Conservation (phyloP, 352 stramenopile species). For the Pythium brachiatum region DNA sequence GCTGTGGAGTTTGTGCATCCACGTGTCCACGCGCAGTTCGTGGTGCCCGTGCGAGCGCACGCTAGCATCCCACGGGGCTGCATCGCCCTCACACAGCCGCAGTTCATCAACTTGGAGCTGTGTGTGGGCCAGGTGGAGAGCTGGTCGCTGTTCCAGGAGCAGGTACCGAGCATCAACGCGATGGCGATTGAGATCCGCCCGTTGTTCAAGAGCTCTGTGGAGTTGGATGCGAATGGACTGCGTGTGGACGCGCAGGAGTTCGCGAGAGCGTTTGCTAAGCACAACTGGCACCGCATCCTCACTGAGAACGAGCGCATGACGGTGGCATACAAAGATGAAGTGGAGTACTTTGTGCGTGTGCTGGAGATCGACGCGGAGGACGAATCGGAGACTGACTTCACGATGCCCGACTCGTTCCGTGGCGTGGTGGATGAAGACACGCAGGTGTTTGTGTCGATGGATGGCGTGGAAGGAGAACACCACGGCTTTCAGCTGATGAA, state of each 20-base stretch:
- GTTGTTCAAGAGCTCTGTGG: slow-evolving; percentile 27
- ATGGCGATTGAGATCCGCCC: slow-evolving; percentile 74
- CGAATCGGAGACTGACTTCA: slow-evolving; percentile 76
- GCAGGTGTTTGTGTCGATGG: slow-evolving; percentile 55
- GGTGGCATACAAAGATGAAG: slow-evolving; percentile 46
- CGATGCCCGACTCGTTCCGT: slow-evolving; percentile 82
- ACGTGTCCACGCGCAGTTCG: slow-evolving; percentile 73
- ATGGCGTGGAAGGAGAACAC: slow-evolving; percentile 34
- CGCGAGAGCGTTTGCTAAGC: slow-evolving; percentile 49
- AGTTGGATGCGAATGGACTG: slow-evolving; percentile 10
- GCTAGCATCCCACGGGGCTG: slow-evolving; percentile 38
- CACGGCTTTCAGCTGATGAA: slow-evolving; percentile 44
- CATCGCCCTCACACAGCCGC: slow-evolving; percentile 59
- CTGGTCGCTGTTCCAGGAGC: slow-evolving; percentile 74
- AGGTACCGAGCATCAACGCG: slow-evolving; percentile 35
- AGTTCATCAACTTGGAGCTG: slow-evolving; percentile 82
- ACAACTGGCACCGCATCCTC: slow-evolving; percentile 55
- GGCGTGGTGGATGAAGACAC: slow-evolving; percentile 58
- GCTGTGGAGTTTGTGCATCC: slow-evolving; percentile 51
- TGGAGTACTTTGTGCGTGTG: slow-evolving; percentile 68
- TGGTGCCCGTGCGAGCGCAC: slow-evolving; percentile 49
- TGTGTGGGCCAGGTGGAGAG: slow-evolving; percentile 67
- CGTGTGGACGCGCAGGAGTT: slow-evolving; percentile 53
- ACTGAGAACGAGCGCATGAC: slow-evolving; percentile 79
- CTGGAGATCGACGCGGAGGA: slow-evolving; percentile 70